These are phyloP conservation scores for Exophiala aquamarina DNA, from an alignment of 2,329 filamentous ascomycete genomes.

Conservation along the genomic window DNA sequence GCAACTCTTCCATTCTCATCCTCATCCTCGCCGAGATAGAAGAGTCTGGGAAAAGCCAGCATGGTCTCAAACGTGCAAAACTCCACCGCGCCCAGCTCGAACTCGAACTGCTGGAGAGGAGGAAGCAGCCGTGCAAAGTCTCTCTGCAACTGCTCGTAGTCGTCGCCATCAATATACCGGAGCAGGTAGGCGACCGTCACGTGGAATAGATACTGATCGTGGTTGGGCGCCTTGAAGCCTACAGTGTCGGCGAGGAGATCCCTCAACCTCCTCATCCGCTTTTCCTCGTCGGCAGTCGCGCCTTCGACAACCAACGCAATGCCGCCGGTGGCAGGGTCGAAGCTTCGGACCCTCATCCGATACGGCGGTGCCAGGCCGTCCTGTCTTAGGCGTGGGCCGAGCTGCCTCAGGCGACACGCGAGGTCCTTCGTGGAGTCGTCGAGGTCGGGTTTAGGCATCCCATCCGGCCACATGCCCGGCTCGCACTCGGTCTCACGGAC, in stretches of 20 bases:
- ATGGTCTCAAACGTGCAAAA: constrained; percentile 3
- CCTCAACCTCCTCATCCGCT: not conserved
- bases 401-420: not conserved
- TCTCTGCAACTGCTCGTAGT: not conserved
- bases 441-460: not conserved
- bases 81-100: not conserved
- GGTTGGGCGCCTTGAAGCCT: constrained; percentile 1
- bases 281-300: not conserved
- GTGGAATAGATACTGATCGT: not conserved
- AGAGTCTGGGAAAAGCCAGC: not conserved
- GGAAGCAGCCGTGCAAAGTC: not conserved
- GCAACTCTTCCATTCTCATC: no score
- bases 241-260: not conserved
- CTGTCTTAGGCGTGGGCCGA: not conserved
- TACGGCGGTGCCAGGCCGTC: not conserved
- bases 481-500: not conserved
- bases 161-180: constrained; percentile 3
- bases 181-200: not conserved
- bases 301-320: constrained; percentile 1
- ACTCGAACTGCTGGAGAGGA: not conserved
- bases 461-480: constrained; percentile 1
- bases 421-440: not conserved
- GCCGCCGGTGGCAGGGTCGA: not conserved
- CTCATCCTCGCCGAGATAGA: constrained; percentile 1
- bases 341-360: not conserved